phyloP scores from a whole-genome alignment of 1,139 yeast genomes.

The Yamadazyma trypodendri region DNA sequence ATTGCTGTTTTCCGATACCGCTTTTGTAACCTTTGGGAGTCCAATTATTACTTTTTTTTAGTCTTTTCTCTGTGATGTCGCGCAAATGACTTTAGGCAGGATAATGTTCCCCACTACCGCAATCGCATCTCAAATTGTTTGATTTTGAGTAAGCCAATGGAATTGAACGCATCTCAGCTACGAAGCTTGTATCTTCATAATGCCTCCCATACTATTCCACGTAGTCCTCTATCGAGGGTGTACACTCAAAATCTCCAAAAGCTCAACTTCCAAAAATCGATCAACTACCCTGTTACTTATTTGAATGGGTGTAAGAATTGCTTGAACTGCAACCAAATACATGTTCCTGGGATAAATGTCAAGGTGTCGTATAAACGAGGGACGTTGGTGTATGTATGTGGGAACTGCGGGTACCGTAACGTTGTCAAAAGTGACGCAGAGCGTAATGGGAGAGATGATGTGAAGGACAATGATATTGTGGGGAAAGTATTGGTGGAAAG shows the following conservation, averaged over 20 bases:
- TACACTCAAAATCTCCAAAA: conserved; percentile 25
- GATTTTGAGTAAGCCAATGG: conserved; percentile 2
- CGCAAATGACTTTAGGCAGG: neutral
- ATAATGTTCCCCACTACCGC: neutral
- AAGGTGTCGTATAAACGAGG: conserved; percentile 13
- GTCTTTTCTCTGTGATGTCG: neutral
- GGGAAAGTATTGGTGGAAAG: no score
- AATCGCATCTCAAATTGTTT: conserved; percentile 1
- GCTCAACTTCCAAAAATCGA: conserved; percentile 22
- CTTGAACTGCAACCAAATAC: conserved; percentile 41
- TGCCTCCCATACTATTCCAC: conserved; percentile 27
- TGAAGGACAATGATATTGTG: no score
- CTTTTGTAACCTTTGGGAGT: no score
- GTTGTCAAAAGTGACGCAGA: neutral
- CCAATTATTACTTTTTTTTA: no score
- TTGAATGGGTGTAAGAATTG: conserved; percentile 37
- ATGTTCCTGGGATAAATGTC: conserved; percentile 47
- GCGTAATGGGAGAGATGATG: neutral
- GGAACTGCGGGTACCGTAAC: conserved; percentile 11
- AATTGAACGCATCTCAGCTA: conserved; percentile 20
- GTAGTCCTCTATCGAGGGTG: conserved; percentile 25
- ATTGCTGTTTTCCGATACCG: no score
- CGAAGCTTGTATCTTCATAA: conserved; percentile 24
- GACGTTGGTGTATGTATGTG: conserved; percentile 15
- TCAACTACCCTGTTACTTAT: conserved; percentile 27